Conservation (phyloP, 495 filamentous ascomycete species). For the Saxophila tyrrhenica region DNA sequence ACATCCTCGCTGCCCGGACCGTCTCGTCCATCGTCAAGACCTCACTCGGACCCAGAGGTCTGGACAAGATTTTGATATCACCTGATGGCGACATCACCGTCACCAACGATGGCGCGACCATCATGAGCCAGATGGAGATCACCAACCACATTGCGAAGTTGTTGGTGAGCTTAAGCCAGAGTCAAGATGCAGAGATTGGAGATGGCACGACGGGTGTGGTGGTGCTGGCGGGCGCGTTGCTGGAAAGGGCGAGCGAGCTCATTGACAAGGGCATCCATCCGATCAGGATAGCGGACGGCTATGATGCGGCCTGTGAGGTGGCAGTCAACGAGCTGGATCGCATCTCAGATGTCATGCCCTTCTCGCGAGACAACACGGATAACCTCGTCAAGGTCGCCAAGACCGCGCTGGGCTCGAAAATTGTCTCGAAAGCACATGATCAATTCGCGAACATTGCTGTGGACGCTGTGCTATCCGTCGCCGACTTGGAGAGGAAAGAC, state of each 20-base stretch:
- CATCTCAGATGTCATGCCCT: constrained; percentile 84
- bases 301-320: constrained; percentile 93
- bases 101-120: constrained; percentile 97
- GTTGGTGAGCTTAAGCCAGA: constrained; percentile 95
- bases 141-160: constrained; percentile 97
- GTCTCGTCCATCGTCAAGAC: constrained; percentile 96
- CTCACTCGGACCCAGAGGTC: constrained; percentile 86
- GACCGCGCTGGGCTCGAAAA: constrained; percentile 96
- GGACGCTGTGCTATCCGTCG: constrained; percentile 92
- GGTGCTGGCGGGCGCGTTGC: constrained; percentile 83
- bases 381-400: constrained; percentile 90
- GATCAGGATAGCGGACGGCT: constrained; percentile 95
- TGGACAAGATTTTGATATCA: constrained; percentile 99
- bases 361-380: constrained; percentile 59
- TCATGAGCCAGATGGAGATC: constrained; percentile 97
- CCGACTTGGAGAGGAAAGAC: constrained; percentile 90
- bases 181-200: constrained; percentile 97
- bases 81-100: constrained; percentile 98
- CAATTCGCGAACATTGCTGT: constrained; percentile 96
- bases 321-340: constrained; percentile 82
- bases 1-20: constrained; percentile 92
- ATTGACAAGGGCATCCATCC: constrained; percentile 99
- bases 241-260: constrained; percentile 95
- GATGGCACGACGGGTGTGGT: constrained; percentile 98
- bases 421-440: constrained; percentile 97